Base-by-base conservation (phyloP, 371 early-diverging fungal species). In the Mortierella sp. region DNA sequence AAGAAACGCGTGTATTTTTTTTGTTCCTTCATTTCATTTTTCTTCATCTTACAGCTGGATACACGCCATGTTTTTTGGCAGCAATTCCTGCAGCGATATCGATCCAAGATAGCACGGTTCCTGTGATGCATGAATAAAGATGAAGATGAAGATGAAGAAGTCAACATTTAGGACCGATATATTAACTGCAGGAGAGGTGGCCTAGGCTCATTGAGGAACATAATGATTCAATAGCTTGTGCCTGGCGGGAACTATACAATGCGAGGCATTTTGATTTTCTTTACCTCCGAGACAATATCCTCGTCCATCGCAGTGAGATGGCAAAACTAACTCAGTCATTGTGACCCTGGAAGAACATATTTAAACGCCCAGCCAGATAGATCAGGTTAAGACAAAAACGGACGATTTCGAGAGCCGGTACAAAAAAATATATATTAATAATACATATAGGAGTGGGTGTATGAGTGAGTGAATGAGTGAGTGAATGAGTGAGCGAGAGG, bases 11-110 rank as follows among this genome's bases (percentile, higher is more conserved):
- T 8, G 30, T n/a, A n/a, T n/a, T 30, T 30, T 4, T 30, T 30
- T 30, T 4, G 4, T 30, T 30, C 4, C 1, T 30, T 4, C 35
- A 24, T 30, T 30, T 4, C 4, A 1, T 30, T 30, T 4, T 30
- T 30, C 30, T 4, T 30, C 30, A 4, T 2, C 63, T 54, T 73
- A 78, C 80, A 18, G 80, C 80, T 26, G 90, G 89, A 40, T 87
- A 78, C 26, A 84, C 84, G 11, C 90, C 88, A 74, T 93, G 93
- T 37, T 89, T 86, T 73, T 91, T 90, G 30, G 94, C 93, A 4
- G 93, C 88, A 37, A 90, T 89, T 66, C 94, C 92, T 30, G 93
- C 94, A 24, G 90, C 90, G 58, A 92, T 85, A 86, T 94, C 93
- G 30, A 93, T 92, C 94, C 93, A 93, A 20, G 90, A 85, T 11